Percentiles rank a stretch among this genome's conserved stretches.
These are phyloP conservation scores for Dactylellina drechsleri DNA, from an alignment of 2,329 filamentous ascomycete species.

Conservation along the genomic window DNA sequence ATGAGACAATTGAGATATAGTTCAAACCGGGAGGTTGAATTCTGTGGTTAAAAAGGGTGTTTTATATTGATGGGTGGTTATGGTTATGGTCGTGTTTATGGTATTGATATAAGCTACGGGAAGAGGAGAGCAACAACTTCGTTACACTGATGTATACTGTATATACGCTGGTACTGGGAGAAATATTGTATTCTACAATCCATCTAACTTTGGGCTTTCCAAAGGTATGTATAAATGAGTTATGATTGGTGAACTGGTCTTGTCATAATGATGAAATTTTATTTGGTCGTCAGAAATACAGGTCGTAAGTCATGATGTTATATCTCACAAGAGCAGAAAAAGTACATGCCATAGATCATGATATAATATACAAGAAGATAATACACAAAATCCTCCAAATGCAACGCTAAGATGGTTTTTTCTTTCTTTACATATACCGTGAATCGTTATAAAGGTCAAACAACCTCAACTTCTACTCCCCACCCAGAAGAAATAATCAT, in stretches of 20 bases:
- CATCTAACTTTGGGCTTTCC: too few species aligned
- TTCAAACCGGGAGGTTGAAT: too few species aligned
- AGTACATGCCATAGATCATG: not conserved
- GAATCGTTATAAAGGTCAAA: not conserved
- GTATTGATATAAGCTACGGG: too few species aligned
- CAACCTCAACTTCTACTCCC: constrained; percentile 14
- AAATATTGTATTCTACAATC: too few species aligned
- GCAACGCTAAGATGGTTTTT: constrained; percentile 5
- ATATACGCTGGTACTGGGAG: too few species aligned
- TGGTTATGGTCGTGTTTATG: too few species aligned
- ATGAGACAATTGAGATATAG: constrained; percentile 4
- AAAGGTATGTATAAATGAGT: too few species aligned
- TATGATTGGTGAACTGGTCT: not conserved
- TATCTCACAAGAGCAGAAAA: not conserved
- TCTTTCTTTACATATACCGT: not conserved
- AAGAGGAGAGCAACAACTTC: too few species aligned
- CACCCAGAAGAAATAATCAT: constrained; percentile 35
- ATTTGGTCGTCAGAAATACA: not conserved
- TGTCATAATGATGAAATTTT: not conserved
- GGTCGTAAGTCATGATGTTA: not conserved
- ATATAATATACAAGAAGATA: constrained; percentile 5
- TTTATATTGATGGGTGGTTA: too few species aligned
- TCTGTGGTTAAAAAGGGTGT: too few species aligned
- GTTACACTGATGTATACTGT: too few species aligned
- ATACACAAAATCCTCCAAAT: constrained; percentile 8